phyloP scores from a whole-genome alignment of 345 rosid species.

The Aquilaria yunnanensis region DNA sequence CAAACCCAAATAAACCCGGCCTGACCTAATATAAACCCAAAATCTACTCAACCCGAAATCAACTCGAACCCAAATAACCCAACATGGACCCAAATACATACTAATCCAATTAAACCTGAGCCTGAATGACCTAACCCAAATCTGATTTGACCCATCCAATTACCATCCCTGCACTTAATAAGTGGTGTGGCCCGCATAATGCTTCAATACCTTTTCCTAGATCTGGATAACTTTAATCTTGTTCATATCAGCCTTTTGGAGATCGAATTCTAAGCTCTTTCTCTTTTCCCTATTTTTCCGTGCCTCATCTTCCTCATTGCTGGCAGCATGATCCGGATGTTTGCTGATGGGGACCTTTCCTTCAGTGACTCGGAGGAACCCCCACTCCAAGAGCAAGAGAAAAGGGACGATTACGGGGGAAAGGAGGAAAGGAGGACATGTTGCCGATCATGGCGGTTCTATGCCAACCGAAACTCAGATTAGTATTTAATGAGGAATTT shows the following conservation, averaged over 20 bases:
- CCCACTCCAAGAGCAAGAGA: slow-evolving; percentile 14
- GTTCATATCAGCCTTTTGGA: slow-evolving; percentile 55
- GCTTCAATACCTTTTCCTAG: slow-evolving; percentile 59
- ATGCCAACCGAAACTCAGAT: no score
- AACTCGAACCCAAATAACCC: no score
- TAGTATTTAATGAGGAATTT: no score
- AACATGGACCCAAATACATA: no score
- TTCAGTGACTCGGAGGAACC: slow-evolving; percentile 25
- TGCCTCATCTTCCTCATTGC: slow-evolving; percentile 83
- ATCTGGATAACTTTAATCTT: slow-evolving; percentile 49
- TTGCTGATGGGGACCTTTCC: slow-evolving; percentile 69
- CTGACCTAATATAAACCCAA: no score
- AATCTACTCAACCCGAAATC: no score
- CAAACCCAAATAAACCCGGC: no score
- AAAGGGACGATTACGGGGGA: slow-evolving; percentile 16
- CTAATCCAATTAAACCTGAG: no score
- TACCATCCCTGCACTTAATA: no score
- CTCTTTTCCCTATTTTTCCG: slow-evolving; percentile 89
- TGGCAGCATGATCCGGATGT: slow-evolving; percentile 75
- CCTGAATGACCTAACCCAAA: no score
- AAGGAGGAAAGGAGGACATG: slow-evolving; percentile 5
- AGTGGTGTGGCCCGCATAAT: slow-evolving; percentile 40
- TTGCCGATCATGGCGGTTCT: no score
- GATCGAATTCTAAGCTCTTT: slow-evolving; percentile 33
- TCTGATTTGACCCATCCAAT: no score